Evolutionary conservation across 139 green algal species (phyloP), one percentile per base, ranked within the genome.

Genomic region (Micromonas pusilla): DNA sequence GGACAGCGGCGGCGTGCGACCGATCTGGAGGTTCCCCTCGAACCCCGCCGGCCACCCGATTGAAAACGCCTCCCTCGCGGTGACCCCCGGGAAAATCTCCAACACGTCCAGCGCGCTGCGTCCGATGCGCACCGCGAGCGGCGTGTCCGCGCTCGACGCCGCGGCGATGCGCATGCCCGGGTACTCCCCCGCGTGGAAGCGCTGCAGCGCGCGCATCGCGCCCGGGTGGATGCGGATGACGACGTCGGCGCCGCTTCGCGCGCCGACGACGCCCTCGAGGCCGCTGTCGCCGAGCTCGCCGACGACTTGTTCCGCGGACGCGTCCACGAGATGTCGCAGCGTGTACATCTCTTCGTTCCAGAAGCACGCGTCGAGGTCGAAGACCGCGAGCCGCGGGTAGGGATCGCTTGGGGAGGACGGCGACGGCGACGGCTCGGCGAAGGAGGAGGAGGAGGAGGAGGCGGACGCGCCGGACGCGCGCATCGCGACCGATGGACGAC

Each of bases 331-430:
- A n/a, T 76, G 25, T 3, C n/a, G 13, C 53, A 79, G 53, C 72
- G 25, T 36, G 13, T 68, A 79, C 72, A 79, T 79, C 30, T 79
- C 72, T 67, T 79, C 28, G 52, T 79, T 30, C 72, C 72, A 79
- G 31, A 79, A 79, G 16, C 72, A 79, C 53, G 72, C 72, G 52
- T 79, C 72, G 25, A 79, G 53, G 53, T 79, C 72, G 53, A 79
- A 79, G 28, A 79, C 72, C 3, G 57, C 53, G 52, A 79, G 53
- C 16, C 38, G 25, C 2, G 72, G 72, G 53, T 71, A 67, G 16
- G 45, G 45, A n/a, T n/a, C n/a, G n/a, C n/a, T n/a, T n/a, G n/a
- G n/a, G n/a, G n/a, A n/a, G n/a, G n/a, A 33, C 1, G 63, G 36
- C 25, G 63, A 70, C 63, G 63, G 20, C 25, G 63, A 70, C n/a